A percentile compares a stretch with the other conserved stretches of the same genome.
phyloP scores from a whole-genome alignment of 768 basidiomycete genomes.

The Agrocybe pediades region DNA sequence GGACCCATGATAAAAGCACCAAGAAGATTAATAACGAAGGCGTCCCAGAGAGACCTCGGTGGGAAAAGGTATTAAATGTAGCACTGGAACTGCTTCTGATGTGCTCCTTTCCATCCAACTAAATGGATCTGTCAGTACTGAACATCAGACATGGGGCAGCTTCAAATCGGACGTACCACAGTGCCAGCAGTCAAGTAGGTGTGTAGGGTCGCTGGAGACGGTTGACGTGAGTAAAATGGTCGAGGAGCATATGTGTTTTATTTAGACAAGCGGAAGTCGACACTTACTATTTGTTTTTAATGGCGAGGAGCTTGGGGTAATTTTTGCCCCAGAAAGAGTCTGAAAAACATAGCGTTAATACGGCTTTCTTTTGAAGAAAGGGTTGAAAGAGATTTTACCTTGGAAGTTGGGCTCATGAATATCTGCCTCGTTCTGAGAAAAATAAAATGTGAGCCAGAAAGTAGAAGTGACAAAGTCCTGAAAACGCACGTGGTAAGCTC shows the following conservation, averaged over 20 bases:
- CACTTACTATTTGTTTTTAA: conserved; percentile 31
- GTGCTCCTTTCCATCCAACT: conserved; percentile 23
- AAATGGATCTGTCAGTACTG: neutral
- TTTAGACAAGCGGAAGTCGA: no score
- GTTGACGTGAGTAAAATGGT: neutral
- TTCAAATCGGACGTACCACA: conserved; percentile 22
- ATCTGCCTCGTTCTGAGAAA: conserved; percentile 27
- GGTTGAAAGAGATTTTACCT: neutral
- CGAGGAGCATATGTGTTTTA: no score
- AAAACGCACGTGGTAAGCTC: conserved; percentile 26
- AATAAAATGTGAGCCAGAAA: neutral
- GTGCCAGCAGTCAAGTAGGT: conserved; percentile 30
- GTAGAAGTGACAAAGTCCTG: neutral
- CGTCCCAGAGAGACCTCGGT: neutral
- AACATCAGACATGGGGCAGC: neutral
- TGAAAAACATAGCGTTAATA: neutral
- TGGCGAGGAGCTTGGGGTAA: conserved; percentile 20
- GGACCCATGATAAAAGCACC: no score
- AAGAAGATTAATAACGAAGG: neutral
- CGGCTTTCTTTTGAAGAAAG: neutral
- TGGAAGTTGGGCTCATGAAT: conserved; percentile 28
- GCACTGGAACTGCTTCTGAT: conserved; percentile 14
- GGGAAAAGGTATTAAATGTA: conserved; percentile 13
- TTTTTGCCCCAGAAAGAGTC: conserved; percentile 27
- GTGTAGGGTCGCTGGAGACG: conserved; percentile 22